These are phyloP conservation scores for Tylopilus subfusipes DNA, from an alignment of 768 basidiomycete species.

Conservation along the genomic window DNA sequence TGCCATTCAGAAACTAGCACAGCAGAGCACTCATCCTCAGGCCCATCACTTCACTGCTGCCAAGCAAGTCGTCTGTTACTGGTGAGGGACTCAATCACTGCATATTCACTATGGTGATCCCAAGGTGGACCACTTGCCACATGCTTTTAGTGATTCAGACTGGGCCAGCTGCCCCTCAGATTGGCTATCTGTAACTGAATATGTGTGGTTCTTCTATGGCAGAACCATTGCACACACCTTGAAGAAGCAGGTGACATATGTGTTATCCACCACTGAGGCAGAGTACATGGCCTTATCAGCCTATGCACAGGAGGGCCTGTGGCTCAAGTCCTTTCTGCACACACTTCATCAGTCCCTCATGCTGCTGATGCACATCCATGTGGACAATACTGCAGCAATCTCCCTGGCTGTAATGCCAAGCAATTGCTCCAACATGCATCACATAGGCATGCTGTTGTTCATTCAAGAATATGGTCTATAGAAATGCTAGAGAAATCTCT, in stretches of 20 bases:
- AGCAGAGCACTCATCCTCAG: neutral
- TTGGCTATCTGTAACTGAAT: neutral
- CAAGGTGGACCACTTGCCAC: too few relatives aligned
- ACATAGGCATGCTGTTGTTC: too few relatives aligned
- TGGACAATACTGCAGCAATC: neutral
- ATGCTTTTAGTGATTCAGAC: neutral
- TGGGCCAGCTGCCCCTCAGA: neutral
- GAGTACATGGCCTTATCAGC: neutral
- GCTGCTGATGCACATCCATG: neutral
- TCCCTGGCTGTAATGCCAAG: neutral
- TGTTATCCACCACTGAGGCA: neutral
- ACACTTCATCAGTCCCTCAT: rapidly evolving
- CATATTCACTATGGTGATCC: too few relatives aligned
- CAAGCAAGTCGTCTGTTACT: neutral
- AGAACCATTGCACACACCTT: neutral
- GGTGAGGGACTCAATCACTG: neutral
- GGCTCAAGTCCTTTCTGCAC: neutral
- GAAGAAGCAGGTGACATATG: neutral
- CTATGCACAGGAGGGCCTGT: neutral
- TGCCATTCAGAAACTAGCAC: neutral
- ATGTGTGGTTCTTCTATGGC: neutral
- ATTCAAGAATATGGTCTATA: too few relatives aligned
- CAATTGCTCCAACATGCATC: neutral
- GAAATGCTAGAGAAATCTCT: too few relatives aligned
- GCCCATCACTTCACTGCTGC: neutral